phyloP scores from a whole-genome alignment of 139 green algal species.

The Zygnema circumcarinatum region DNA sequence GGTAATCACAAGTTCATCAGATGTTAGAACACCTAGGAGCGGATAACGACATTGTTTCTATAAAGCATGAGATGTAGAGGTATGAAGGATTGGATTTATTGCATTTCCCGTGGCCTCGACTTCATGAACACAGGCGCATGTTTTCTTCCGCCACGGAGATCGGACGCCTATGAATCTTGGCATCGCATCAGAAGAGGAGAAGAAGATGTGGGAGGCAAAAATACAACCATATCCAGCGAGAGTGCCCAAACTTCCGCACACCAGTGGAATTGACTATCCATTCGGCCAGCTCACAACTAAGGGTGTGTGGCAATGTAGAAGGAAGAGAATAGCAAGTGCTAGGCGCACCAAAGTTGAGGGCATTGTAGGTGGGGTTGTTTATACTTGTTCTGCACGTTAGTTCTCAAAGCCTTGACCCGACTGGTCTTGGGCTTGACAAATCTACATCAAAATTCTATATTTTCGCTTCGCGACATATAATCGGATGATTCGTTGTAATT shows the following conservation, averaged over 20 bases:
- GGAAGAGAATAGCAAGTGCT: too few species aligned
- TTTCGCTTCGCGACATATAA: too few species aligned
- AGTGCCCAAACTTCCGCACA: background rate
- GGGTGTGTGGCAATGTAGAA: slow-evolving; percentile 2
- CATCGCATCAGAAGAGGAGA: slow-evolving; percentile 5
- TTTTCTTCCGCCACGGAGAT: slow-evolving; percentile 51
- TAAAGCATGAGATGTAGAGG: too few species aligned
- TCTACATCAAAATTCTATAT: too few species aligned
- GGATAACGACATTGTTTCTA: too few species aligned
- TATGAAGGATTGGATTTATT: background rate
- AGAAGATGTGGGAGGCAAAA: slow-evolving; percentile 22
- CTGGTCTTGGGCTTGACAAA: too few species aligned
- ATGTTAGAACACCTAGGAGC: too few species aligned
- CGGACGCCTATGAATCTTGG: slow-evolving; percentile 31
- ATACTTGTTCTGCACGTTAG: too few species aligned
- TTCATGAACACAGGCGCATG: slow-evolving; percentile 32
- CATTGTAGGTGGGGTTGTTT: too few species aligned
- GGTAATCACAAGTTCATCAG: background rate
- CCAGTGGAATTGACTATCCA: slow-evolving; percentile 21
- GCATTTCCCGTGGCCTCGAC: background rate
- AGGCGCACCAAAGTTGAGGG: too few species aligned
- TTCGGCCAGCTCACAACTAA: slow-evolving; percentile 49
- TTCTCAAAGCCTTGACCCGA: too few species aligned
- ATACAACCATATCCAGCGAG: slow-evolving; percentile 20
- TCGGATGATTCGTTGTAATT: too few species aligned